These are phyloP conservation scores for Boletus tylopilopsis DNA, from an alignment of 768 basidiomycete species.

Conservation along the genomic window DNA sequence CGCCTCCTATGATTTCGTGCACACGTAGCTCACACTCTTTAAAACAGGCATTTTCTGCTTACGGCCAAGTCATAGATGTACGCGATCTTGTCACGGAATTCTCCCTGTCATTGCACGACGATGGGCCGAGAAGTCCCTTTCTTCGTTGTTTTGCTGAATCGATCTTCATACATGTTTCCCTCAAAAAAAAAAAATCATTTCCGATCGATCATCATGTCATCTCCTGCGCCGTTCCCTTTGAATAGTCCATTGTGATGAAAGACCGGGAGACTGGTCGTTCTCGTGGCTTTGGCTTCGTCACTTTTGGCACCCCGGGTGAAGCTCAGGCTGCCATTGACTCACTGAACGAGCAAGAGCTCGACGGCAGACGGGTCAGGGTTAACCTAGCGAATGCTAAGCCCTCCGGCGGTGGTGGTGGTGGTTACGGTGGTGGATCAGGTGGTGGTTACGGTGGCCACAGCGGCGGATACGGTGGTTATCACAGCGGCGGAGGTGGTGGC, in stretches of 20 bases:
- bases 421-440: conserved; percentile 10
- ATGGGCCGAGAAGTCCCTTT: conserved; percentile 30
- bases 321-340: conserved; percentile 43
- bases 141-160: conserved; percentile 24
- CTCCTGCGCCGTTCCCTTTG: neutral
- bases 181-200: conserved; percentile 5
- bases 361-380: conserved; percentile 52
- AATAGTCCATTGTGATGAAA: conserved; percentile 35
- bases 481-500: conserved; percentile 3
- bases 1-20: neutral
- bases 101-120: conserved; percentile 28
- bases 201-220: conserved; percentile 5
- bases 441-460: conserved; percentile 1
- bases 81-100: conserved; percentile 33
- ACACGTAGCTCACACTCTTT: conserved; percentile 6
- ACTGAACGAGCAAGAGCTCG: conserved; percentile 51
- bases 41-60: conserved; percentile 40
- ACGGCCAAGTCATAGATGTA: conserved; percentile 51
- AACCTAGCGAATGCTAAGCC: conserved; percentile 37
- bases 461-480: conserved; percentile 1
- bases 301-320: conserved; percentile 28
- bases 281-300: conserved; percentile 57
- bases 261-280: conserved; percentile 58
- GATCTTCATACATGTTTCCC: conserved; percentile 21
- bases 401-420: conserved; percentile 27